These are phyloP conservation scores for Solanum pinnatisectum DNA, from an alignment of 257 asterid genomes.

Conservation along the genomic window DNA sequence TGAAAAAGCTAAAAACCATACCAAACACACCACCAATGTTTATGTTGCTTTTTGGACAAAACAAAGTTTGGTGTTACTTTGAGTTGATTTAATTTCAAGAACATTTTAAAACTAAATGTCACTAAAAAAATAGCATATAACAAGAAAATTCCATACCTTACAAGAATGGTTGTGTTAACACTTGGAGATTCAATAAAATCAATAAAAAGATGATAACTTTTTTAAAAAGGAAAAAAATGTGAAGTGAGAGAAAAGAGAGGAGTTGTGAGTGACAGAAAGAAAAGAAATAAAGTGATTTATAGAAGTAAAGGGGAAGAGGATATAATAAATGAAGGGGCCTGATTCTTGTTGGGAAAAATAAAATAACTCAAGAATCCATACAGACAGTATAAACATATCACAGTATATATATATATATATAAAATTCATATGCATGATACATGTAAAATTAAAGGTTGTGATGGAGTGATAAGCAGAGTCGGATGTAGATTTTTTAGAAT, in stretches of 20 bases:
- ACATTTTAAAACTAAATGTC: not conserved
- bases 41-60: not conserved
- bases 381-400: not conserved
- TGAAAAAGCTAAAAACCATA: not conserved
- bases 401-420: not conserved
- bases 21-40: not conserved
- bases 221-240: not conserved
- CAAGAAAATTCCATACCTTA: not conserved
- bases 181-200: not conserved
- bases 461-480: not conserved
- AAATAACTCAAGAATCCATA: not conserved
- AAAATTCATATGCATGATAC: not conserved
- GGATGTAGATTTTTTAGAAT: rapidly evolving
- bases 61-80: not conserved
- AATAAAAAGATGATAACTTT: not conserved
- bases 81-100: not conserved
- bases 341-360: slow-evolving; percentile 5
- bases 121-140: not conserved
- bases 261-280: slow-evolving; percentile 21
- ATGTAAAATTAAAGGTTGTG: not conserved
- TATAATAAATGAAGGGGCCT: slow-evolving; percentile 33
- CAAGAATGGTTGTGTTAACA: not conserved
- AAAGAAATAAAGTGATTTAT: slow-evolving; percentile 31
- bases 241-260: not conserved
- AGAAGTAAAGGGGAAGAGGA: slow-evolving; percentile 7